These are phyloP conservation scores for Phytopythium delawarense DNA, from an alignment of 352 stramenopile species.

Conservation along the genomic window DNA sequence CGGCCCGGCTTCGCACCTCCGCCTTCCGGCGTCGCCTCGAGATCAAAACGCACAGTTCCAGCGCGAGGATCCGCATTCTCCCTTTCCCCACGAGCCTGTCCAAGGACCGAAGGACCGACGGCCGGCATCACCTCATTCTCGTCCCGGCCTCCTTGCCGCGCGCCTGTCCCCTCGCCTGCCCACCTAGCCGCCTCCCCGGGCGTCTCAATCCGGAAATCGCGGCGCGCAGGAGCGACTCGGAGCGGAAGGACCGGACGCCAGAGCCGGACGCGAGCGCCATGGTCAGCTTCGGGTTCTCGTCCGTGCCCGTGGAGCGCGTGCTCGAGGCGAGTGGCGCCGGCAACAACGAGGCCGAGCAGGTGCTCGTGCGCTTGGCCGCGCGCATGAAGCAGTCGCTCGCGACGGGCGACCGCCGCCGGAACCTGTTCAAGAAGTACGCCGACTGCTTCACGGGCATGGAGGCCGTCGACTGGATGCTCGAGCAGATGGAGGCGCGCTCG, in stretches of 20 bases:
- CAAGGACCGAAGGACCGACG: neutral
- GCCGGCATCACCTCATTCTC: too few species aligned
- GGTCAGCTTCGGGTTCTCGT: conserved; percentile 17
- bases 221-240: neutral
- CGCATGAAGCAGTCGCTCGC: conserved; percentile 80
- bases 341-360: conserved; percentile 59
- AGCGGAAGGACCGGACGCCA: neutral
- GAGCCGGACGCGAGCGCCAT: neutral
- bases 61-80: neutral
- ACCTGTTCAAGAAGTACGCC: conserved; percentile 79
- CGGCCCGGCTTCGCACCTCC: neutral
- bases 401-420: conserved; percentile 60
- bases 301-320: conserved; percentile 38
- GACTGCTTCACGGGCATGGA: conserved; percentile 86
- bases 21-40: neutral
- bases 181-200: too few species aligned
- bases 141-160: neutral
- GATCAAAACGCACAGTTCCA: neutral
- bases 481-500: conserved; percentile 82
- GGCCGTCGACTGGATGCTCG: conserved; percentile 83
- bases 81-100: neutral
- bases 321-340: conserved; percentile 32
- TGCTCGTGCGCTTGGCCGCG: conserved; percentile 61
- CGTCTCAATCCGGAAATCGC: too few species aligned
- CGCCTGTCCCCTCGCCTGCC: neutral